Evolutionary conservation across 2,329 filamentous ascomycete genomes (phyloP), one percentile per base, ranked within the genome.

Genomic region (Fusarium kyushuense): DNA sequence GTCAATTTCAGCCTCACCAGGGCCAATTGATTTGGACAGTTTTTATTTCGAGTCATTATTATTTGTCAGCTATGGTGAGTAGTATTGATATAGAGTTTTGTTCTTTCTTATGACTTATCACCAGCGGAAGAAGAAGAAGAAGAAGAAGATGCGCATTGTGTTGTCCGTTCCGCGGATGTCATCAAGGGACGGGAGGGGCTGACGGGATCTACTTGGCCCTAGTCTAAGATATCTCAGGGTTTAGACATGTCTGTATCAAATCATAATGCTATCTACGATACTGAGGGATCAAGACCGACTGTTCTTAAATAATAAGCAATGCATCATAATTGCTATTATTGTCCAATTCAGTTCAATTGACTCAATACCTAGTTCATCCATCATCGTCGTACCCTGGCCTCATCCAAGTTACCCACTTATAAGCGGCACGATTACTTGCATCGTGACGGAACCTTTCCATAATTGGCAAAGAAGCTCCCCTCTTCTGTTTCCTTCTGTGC

Each of bases 401-500:
- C n/a, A 23, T 35, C 21, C 30, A 23, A 40, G 32, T 51, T 67
- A 63, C 65, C 67, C 67, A 69, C 67, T 69, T 70, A 67, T 67
- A 69, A 70, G 66, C 66, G 60, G 47, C 54, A 60, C 66, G 49
- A 69, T 67, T 63, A 67, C 67, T 69, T 69, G 67, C 66, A 69
- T 69, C 58, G 58, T 58, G 54, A 67, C 47, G 47, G 23, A 40
- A 51, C 67, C 63, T 70, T 67, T 67, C 67, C 67, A 46, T 32
- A 70, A 64, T 62, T 60, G 67, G 67, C 54, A 69, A 55, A 42
- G 33, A 53, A 69, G 67, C 67, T 70, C 57, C 67, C 66, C 58
- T 69, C 67, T 69, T 69, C 67, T 69, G 62, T 70, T 52, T 21
- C 67, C 67, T 69, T 69, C 67, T 67, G 62, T 70, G 36, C 21